A percentile compares a stretch with the other conserved stretches of the same genome.
Conservation (phyloP, 73 alveolate genomes). For the Uronychia binucleata region DNA sequence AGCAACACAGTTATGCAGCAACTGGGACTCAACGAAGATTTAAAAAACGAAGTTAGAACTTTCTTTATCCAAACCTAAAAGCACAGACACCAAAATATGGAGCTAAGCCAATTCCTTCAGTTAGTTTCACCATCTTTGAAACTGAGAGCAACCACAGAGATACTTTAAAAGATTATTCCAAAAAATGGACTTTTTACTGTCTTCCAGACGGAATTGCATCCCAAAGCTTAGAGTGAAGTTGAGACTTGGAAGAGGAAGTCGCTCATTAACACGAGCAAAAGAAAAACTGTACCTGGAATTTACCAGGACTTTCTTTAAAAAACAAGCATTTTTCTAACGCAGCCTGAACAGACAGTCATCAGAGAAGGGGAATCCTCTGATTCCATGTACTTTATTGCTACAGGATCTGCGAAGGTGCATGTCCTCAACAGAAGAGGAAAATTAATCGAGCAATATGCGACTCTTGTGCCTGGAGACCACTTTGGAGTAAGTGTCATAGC, state of each 20-base stretch:
- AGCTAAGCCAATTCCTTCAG: not conserved
- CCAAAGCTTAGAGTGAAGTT: not conserved
- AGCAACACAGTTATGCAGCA: not conserved
- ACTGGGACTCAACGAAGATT: not conserved
- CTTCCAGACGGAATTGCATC: not conserved
- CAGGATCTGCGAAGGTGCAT: conserved; percentile 4
- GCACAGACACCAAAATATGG: not conserved
- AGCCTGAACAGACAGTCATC: conserved; percentile 27
- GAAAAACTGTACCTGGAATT: not conserved
- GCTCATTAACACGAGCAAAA: not conserved
- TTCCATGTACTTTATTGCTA: conserved; percentile 28
- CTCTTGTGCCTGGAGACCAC: conserved; percentile 31
- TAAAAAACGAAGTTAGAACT: not conserved
- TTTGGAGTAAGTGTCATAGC: conserved; percentile 12
- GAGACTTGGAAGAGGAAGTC: not conserved
- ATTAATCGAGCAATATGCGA: no score
- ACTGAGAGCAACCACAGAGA: not conserved
- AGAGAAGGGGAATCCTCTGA: conserved; percentile 17
- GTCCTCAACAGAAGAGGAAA: not conserved
- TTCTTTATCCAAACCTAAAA: not conserved
- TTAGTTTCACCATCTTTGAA: conserved; percentile 1
- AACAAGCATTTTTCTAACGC: conserved; percentile 8
- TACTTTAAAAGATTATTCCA: not conserved
- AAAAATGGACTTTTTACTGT: not conserved
- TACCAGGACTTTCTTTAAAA: not conserved